Evolutionary conservation across 1,139 yeast species (phyloP), one percentile per base, ranked within the genome.

Genomic region (Yamadazyma buinensis): DNA sequence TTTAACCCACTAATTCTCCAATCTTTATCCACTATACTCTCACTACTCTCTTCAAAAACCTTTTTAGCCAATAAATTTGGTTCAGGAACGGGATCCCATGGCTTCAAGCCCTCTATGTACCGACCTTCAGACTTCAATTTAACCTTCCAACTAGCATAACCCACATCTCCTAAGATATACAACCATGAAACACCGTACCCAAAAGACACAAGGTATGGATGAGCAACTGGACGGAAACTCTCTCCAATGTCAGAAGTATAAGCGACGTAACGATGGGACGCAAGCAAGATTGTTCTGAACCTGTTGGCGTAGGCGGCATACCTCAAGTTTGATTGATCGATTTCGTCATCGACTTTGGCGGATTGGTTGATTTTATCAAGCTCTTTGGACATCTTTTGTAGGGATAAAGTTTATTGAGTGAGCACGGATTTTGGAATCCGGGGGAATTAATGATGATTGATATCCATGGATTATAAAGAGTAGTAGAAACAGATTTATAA

Each of bases 161-260:
- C 71, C 22, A 84, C 94, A 59, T 84, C 95, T n/a, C 90, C 90
- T 22, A 81, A 53, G 22, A 85, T 67, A 52, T 85, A 85, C 1
- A 75, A 61, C 95, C 95, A 85, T 5, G 90, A 81, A 25, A 85
- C 61, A 20, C 80, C 87, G 54, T 85, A 85, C 23, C 92, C 84
- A 2, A 76, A 47, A 15, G 65, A 69, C 14, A 85, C 94, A 23
- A 80, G 40, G 26, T 50, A 49, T 1, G 94, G 90, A 48, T 80
- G 84, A 7, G 87, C 92, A 14, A 85, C 84, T 0, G 95, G 95
- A 36, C 95, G 70, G 59, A 85, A 85, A n/a, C 92, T 83, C 54
- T 85, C 95, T 17, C 95, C 95, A 44, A 85, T 79, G 53, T 85
- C 95, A 0, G 92, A 83, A 6, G 95, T 84, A 57, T 85, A 85